Percentiles rank a stretch among this genome's conserved stretches.
phyloP scores from a whole-genome alignment of 75 land plant genomes.

The Selaginella tamariscina region DNA sequence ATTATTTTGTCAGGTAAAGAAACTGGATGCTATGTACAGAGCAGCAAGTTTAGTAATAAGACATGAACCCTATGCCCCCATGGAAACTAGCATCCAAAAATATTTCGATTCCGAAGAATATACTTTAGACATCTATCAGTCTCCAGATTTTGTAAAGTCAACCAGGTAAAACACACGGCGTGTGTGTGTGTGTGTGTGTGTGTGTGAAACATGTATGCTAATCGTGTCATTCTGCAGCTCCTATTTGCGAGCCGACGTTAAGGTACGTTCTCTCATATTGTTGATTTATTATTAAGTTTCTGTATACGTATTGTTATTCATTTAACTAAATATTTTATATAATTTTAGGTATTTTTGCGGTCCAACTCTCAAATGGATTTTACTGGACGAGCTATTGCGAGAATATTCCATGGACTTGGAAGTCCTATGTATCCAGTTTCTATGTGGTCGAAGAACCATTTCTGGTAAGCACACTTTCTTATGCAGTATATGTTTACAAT shows the following conservation, averaged over 20 bases:
- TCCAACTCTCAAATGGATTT: slow-evolving; percentile 49
- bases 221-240: slow-evolving; percentile 37
- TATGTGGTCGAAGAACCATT: slow-evolving; percentile 81
- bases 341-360: slow-evolving; percentile 79
- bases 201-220: too few species aligned
- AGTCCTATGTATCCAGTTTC: slow-evolving; percentile 89
- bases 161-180: too few species aligned
- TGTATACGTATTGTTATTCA: neutral
- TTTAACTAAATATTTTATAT: neutral
- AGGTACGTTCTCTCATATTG: slow-evolving; percentile 33
- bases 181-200: too few species aligned
- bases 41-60: slow-evolving; percentile 39
- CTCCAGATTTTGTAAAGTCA: neutral
- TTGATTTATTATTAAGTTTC: neutral
- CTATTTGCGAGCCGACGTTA: slow-evolving; percentile 88
- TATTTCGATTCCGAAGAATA: slow-evolving; percentile 36
- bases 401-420: slow-evolving; percentile 81
- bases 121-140: slow-evolving; percentile 5
- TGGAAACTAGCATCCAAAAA: slow-evolving; percentile 36
- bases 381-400: slow-evolving; percentile 92
- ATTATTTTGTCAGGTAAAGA: slow-evolving; percentile 37
- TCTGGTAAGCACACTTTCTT: slow-evolving; percentile 54
- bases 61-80: slow-evolving; percentile 41
- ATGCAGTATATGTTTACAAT: too few species aligned
- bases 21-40: slow-evolving; percentile 69